A percentile compares a stretch with the other conserved stretches of the same genome.
Conservation (phyloP, 371 early-diverging fungal genomes). For the Circinella minor region DNA sequence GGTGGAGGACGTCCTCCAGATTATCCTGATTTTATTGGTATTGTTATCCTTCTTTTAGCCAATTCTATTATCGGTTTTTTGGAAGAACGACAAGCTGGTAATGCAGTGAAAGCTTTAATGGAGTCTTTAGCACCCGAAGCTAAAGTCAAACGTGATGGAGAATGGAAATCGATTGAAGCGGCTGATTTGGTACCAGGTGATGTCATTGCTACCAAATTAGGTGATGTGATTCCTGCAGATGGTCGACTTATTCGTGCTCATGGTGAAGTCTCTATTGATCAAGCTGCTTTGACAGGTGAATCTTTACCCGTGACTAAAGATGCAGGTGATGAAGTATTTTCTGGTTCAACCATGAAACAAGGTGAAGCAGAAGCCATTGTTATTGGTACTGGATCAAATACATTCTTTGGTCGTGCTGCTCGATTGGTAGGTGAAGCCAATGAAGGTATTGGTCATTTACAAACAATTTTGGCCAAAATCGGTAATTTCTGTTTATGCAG, state of each 20-base stretch:
- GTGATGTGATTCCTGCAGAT: slow-evolving; percentile 85
- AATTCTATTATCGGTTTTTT: slow-evolving; percentile 87
- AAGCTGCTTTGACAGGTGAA: slow-evolving; percentile 88
- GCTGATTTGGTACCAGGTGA: slow-evolving; percentile 75
- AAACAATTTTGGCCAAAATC: slow-evolving; percentile 86
- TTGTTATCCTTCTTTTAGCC: slow-evolving; percentile 76
- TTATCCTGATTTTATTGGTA: slow-evolving; percentile 86
- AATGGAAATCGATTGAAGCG: slow-evolving; percentile 61
- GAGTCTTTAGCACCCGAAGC: slow-evolving; percentile 75
- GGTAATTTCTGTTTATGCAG: slow-evolving; percentile 85
- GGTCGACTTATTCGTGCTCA: slow-evolving; percentile 53
- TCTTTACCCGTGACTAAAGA: slow-evolving; percentile 76
- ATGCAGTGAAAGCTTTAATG: slow-evolving; percentile 80
- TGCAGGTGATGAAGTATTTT: slow-evolving; percentile 72
- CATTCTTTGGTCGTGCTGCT: slow-evolving; percentile 91
- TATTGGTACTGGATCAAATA: slow-evolving; percentile 83
- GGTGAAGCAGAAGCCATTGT: slow-evolving; percentile 91
- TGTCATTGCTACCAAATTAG: slow-evolving; percentile 72
- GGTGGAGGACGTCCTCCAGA: slow-evolving; percentile 70
- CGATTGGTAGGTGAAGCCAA: slow-evolving; percentile 77
- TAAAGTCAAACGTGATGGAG: slow-evolving; percentile 66
- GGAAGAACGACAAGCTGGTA: slow-evolving; percentile 83
- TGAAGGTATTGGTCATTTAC: slow-evolving; percentile 89
- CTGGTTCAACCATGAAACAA: slow-evolving; percentile 88
- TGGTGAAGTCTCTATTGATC: slow-evolving; percentile 66